phyloP scores from a whole-genome alignment of 345 rosid genomes.

The Euphorbia peplus region DNA sequence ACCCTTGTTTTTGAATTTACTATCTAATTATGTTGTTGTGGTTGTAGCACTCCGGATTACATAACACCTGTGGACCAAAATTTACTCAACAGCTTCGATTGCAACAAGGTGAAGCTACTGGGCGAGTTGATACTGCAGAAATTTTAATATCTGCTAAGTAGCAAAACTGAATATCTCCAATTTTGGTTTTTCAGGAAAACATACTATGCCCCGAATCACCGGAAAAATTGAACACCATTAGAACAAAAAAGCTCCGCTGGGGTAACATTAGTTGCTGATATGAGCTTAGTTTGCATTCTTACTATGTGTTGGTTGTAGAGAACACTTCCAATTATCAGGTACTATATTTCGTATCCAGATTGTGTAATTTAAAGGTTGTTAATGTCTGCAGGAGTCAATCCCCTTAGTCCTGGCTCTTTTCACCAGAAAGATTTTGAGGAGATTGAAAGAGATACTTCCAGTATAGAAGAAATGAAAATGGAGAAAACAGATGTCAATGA shows the following conservation, averaged over 20 bases:
- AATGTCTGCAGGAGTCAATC: constrained; percentile 39
- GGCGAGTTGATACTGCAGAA: not conserved
- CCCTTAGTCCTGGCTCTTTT: constrained; percentile 44
- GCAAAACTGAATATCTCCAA: not conserved
- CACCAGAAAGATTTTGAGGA: constrained; percentile 43
- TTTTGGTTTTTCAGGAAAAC: constrained; percentile 49
- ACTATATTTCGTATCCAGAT: not conserved
- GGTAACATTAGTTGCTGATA: constrained; percentile 37
- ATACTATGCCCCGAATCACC: constrained; percentile 86
- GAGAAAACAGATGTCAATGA: constrained; percentile 34
- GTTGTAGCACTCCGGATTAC: constrained; percentile 91
- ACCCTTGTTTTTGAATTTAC: not conserved
- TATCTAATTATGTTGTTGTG: not conserved
- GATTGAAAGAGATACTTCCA: constrained; percentile 41
- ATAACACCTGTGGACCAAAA: constrained; percentile 88
- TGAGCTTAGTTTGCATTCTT: not conserved
- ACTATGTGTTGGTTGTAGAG: not conserved
- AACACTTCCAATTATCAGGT: not conserved
- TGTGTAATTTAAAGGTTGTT: constrained; percentile 13
- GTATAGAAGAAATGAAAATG: constrained; percentile 37
- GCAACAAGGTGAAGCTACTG: constrained; percentile 48
- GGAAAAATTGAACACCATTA: constrained; percentile 61
- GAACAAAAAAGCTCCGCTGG: constrained; percentile 51
- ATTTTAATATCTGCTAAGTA: not conserved
- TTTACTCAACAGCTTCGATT: constrained; percentile 46